Evolutionary conservation across 495 filamentous ascomycete species (phyloP), one percentile per base, ranked within the genome.

Genomic region (Lophiotrema nucula): DNA sequence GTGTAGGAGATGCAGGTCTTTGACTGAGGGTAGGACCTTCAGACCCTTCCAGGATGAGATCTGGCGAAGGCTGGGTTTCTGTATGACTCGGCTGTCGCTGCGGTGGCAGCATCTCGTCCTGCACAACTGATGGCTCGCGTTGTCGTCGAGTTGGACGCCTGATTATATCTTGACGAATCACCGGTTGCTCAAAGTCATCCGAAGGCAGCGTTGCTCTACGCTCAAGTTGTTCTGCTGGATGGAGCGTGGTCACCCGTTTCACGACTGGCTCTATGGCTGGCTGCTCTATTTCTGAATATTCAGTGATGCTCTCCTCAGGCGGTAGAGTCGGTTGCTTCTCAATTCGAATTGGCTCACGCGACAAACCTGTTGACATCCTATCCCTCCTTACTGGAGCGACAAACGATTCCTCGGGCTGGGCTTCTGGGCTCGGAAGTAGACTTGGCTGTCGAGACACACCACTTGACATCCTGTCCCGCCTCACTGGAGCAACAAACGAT

Each of bases 121-220:
- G 4, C 5, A 48, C 46, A 6, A 48, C 19, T 2, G 46, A 48
- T 24, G 46, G n/a, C n/a, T 48, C 46, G 8, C 46, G 46, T n/a
- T 28, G 23, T 13, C 19, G 46, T 8, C 22, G 22, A 13, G 46
- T 48, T 6, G 22, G 46, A 12, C 26, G 46, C n/a, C 46, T 48
- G 10, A 26, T 31, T 13, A 26, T 28, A n/a, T 13, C 16, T 27
- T 26, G 19, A 16, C 46, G 46, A 48, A 26, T 16, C n/a, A 28
- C 11, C 19, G 39, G 39, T 21, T 43, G 8, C 18, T 43, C 8
- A 35, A 35, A 15, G 8, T 35, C 31, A 8, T 35, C 15, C 31
- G 31, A 15, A 35, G 31, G 8, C 15, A 35, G 31, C 15, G n/a
- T 35, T 15, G 15, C 8, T 35, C 31, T 8, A 15, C 15, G 8